Conservation (phyloP, 2,329 filamentous ascomycete genomes). For the Hirsutella rhossiliensis region DNA sequence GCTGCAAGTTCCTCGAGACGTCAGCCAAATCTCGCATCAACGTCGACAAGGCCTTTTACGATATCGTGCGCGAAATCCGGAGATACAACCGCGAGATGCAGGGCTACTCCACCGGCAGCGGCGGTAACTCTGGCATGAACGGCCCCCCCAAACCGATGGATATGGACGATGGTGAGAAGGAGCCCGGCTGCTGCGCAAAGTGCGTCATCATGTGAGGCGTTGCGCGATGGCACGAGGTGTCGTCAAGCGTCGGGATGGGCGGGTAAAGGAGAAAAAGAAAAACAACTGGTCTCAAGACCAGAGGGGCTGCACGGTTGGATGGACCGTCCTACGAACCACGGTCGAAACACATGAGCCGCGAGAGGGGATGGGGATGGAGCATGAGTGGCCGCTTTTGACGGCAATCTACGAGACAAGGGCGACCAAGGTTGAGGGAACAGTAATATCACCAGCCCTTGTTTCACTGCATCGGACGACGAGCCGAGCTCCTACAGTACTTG, state of each 20-base stretch:
- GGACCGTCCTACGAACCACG: background rate
- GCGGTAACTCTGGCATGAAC: constrained; percentile 47
- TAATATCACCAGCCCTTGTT: constrained; percentile 7
- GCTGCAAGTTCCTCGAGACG: constrained; percentile 98
- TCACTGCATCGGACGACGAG: constrained; percentile 26
- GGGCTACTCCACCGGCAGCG: constrained; percentile 63
- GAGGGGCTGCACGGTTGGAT: background rate
- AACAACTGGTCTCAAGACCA: background rate
- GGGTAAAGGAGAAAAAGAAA: background rate
- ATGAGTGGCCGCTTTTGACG: background rate
- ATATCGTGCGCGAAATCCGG: constrained; percentile 94
- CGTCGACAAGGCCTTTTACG: constrained; percentile 97
- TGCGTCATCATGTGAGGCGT: constrained; percentile 72
- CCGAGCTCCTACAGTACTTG: constrained; percentile 24
- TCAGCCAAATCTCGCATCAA: constrained; percentile 97
- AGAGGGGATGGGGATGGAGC: background rate
- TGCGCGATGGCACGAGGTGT: background rate
- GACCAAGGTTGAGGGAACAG: constrained; percentile 9
- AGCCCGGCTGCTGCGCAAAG: constrained; percentile 71
- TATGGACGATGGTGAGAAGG: constrained; percentile 55
- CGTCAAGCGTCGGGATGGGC: background rate
- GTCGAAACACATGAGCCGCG: background rate
- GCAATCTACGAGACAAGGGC: background rate
- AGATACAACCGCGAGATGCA: constrained; percentile 98
- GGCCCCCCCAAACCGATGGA: constrained; percentile 65